phyloP scores from a whole-genome alignment of 805 yeast species.

The Schwanniomyces yamadae region DNA sequence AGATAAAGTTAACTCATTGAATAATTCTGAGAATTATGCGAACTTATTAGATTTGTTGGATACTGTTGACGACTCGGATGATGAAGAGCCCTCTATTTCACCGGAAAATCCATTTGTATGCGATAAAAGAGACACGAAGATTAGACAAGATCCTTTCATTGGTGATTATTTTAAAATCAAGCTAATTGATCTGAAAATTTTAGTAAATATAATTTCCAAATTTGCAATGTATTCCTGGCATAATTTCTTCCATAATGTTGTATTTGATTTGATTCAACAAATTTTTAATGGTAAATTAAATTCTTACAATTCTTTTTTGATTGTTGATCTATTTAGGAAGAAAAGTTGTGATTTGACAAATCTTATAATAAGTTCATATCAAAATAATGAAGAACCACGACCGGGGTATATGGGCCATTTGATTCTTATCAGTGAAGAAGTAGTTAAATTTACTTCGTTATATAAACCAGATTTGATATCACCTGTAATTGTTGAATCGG shows the following conservation, averaged over 20 bases:
- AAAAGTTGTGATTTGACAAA: constrained; percentile 24
- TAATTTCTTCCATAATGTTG: constrained; percentile 94
- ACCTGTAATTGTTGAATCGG: constrained; percentile 48
- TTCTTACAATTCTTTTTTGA: constrained; percentile 65
- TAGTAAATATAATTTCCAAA: constrained; percentile 65
- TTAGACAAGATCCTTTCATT: constrained; percentile 61
- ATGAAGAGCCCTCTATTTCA: constrained; percentile 45
- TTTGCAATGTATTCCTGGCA: constrained; percentile 94
- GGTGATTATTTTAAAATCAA: constrained; percentile 89
- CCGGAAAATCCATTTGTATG: constrained; percentile 45
- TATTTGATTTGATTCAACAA: constrained; percentile 94
- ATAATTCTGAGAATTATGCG: constrained; percentile 6
- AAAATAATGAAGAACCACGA: constrained; percentile 48
- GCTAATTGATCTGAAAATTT: constrained; percentile 69
- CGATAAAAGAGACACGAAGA: constrained; percentile 26
- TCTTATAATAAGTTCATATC: constrained; percentile 25
- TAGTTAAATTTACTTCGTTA: constrained; percentile 77
- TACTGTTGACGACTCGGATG: constrained; percentile 38
- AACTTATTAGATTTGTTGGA: background rate
- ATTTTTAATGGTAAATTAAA: constrained; percentile 90
- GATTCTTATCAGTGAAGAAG: constrained; percentile 90
- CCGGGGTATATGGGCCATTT: constrained; percentile 98
- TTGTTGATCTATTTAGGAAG: constrained; percentile 26
- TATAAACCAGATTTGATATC: constrained; percentile 62
- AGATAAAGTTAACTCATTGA: constrained; percentile 5